Evolutionary conservation across 495 filamentous ascomycete species (phyloP), one percentile per base, ranked within the genome.

Genomic region (Darksidea phi): DNA sequence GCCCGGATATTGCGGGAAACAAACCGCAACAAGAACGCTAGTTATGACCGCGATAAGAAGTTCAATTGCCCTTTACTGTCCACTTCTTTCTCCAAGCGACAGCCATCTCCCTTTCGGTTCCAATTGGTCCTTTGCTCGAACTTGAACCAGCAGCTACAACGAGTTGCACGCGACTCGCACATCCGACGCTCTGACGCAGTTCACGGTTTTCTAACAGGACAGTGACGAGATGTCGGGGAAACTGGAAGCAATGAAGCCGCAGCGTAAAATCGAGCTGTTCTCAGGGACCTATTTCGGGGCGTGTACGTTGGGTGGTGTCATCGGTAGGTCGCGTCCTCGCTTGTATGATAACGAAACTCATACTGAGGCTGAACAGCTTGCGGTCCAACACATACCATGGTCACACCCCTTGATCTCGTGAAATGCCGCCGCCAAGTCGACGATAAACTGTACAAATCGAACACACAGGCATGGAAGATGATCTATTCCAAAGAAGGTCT

Each of bases 341-440:
- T 20, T 25, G 17, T 3, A 26, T n/a, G n/a, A 17, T 38, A 15
- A 13, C 17, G 25, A 21, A 3, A 17, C 48, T 25, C 48, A 10
- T 50, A 50, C 28, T 62, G 24, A 60, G 54, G 46, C 15, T 25
- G 23, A 57, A 61, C 54, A 85, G 83, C 83, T 67, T 87, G 85
- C 74, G 86, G 85, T 24, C 77, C 79, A 45, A 85, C 81, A 36
- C 82, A 84, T 67, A 83, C 80, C 54, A 77, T 83, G 6, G 82
- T 86, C 54, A 86, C 84, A 46, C 76, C 77, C 17, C 79, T 86
- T 6, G 82, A 85, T 63, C 78, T 88, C 4, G 84, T 87, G 26
- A 89, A 89, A 79, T 85, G 82, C 69, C 84, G 86, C 48, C 84
- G 86, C 25, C 86, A 89, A 75, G 86, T 89, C 74, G 85, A 88